Evolutionary conservation across 106 monocot species (phyloP).

Genomic region (Dendrobium chrysotoxum): DNA sequence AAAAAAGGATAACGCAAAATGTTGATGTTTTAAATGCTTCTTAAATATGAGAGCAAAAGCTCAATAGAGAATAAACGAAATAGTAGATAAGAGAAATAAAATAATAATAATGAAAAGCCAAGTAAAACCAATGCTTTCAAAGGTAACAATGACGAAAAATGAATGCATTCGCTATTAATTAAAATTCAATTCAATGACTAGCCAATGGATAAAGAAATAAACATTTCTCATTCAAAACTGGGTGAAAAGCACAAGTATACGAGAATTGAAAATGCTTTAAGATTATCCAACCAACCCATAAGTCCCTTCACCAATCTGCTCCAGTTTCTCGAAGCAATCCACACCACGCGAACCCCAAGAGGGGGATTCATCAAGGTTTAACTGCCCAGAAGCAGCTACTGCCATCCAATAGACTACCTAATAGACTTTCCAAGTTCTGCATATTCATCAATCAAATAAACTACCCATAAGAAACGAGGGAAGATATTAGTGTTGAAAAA

Average conservation of each 20-base stretch:
- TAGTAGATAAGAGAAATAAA: background rate
- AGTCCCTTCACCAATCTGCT: slow-evolving; percentile 99
- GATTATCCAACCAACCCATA: slow-evolving; percentile 49
- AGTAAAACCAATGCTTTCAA: background rate
- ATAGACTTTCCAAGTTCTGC: slow-evolving; percentile 1
- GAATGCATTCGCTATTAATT: background rate
- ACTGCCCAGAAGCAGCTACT: slow-evolving; percentile 63
- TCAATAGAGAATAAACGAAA: background rate
- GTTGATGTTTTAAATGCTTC: background rate
- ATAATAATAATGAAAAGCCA: background rate
- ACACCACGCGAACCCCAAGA: slow-evolving; percentile 88
- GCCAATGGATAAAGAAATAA: background rate
- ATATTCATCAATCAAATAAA: background rate
- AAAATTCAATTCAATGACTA: background rate
- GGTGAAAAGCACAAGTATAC: background rate
- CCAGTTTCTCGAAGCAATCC: slow-evolving; percentile 93
- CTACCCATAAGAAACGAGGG: background rate
- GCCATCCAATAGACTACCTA: slow-evolving; percentile 51
- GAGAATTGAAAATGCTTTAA: background rate
- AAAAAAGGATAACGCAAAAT: background rate
- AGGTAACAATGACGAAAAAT: background rate
- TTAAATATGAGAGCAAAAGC: background rate
- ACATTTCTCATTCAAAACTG: background rate
- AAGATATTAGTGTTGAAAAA: background rate
- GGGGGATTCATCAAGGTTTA: slow-evolving; percentile 82